phyloP scores from a whole-genome alignment of 202 grass and related monocot species.

The Musa balbisiana region DNA sequence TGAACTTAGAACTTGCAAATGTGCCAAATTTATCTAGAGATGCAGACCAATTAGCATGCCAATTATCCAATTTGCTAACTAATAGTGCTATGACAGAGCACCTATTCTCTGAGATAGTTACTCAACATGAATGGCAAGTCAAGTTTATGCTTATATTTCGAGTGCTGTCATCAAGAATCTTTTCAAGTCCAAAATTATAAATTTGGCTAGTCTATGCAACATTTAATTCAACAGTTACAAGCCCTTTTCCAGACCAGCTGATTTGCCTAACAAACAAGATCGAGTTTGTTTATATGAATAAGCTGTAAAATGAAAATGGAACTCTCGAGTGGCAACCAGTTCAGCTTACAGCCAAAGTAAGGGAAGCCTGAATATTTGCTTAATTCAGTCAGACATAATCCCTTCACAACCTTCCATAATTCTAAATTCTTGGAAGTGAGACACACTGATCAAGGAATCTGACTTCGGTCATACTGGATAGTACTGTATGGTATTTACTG shows the following conservation, averaged over 20 bases:
- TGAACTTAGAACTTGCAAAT: not conserved
- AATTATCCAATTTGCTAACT: not conserved
- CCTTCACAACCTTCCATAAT: too few species aligned
- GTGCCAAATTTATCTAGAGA: not conserved
- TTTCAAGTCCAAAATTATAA: too few species aligned
- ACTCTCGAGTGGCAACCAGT: not conserved
- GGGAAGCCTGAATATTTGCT: not conserved
- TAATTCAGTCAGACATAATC: not conserved
- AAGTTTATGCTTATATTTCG: too few species aligned
- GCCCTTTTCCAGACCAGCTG: constrained; percentile 53
- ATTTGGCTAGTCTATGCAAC: too few species aligned
- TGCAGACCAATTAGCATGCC: not conserved
- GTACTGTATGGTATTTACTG: too few species aligned
- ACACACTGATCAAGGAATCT: too few species aligned
- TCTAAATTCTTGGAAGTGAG: too few species aligned
- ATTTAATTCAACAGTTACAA: not conserved
- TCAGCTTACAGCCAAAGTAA: not conserved
- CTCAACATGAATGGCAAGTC: too few species aligned
- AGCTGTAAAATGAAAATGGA: constrained; percentile 38
- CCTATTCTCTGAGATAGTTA: not conserved
- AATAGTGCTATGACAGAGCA: not conserved
- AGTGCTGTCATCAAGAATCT: too few species aligned
- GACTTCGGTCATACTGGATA: too few species aligned
- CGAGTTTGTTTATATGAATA: constrained; percentile 35
- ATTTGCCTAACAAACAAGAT: constrained; percentile 68